Evolutionary conservation across 306 rosid species (phyloP).

Genomic region (Cicer judaicum): DNA sequence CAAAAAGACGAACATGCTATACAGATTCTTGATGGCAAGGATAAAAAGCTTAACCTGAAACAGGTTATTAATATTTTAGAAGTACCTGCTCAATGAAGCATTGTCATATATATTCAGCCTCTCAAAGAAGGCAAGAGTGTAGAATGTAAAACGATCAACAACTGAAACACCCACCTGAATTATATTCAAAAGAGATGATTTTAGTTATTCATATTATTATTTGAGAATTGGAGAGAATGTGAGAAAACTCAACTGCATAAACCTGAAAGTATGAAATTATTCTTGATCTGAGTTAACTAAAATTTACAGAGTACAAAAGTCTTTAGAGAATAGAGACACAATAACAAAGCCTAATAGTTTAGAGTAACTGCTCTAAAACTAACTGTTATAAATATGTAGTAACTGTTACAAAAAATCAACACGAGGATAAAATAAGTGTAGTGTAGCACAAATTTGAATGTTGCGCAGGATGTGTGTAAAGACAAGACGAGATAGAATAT

Average conservation of each 20-base stretch:
- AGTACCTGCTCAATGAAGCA: conserved; percentile 89
- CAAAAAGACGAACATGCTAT: conserved; percentile 4
- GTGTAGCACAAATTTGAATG: no score
- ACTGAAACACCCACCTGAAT: conserved; percentile 94
- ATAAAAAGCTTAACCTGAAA: conserved; percentile 17
- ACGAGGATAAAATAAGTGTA: no score
- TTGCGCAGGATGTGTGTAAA: no score
- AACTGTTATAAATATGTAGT: no score
- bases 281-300: no score
- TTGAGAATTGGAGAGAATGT: background rate
- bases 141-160: conserved; percentile 93
- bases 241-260: background rate
- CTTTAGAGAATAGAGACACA: no score
- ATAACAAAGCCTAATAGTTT: no score
- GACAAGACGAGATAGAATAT: no score
- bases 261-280: no score
- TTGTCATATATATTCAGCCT: conserved; percentile 89
- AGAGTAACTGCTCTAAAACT: no score
- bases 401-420: no score
- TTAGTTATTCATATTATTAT: background rate
- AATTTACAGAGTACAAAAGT: no score
- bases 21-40: conserved; percentile 11
- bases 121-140: conserved; percentile 94
- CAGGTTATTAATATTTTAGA: background rate
- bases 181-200: conserved; percentile 32